phyloP scores from a whole-genome alignment of 225 moss, liverwort and hornwort genomes.

The Neckera pumila region DNA sequence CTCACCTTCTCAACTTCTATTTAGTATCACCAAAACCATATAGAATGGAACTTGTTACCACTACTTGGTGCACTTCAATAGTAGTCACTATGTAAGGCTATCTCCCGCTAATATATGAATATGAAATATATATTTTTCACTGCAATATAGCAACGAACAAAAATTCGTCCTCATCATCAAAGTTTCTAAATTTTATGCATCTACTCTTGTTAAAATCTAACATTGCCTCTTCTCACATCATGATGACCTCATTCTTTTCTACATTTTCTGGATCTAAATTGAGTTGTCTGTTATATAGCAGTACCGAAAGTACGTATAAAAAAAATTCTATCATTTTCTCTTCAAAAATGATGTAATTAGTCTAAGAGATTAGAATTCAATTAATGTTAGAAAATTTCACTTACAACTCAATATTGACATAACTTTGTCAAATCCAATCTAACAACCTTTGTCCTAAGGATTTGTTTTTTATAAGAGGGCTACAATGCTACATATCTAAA shows the following conservation, averaged over 20 bases:
- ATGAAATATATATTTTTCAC: not conserved
- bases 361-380: not conserved
- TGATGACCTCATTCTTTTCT: not conserved
- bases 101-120: fast-evolving
- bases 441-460: not conserved
- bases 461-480: not conserved
- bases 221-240: not conserved
- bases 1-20: fast-evolving
- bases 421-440: not conserved
- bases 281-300: fast-evolving
- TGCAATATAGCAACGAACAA: not conserved
- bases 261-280: not conserved
- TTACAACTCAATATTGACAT: not conserved
- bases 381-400: not conserved
- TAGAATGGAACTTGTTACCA: not conserved
- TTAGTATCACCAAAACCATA: not conserved
- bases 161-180: not conserved
- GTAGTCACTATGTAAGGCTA: no score
- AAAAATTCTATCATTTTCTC: not conserved
- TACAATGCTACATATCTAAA: no score
- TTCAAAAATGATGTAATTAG: not conserved
- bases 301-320: not conserved
- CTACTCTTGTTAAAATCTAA: not conserved
- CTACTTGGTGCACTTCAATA: not conserved
- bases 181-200: not conserved